Evolutionary conservation across 2,329 filamentous ascomycete genomes (phyloP), one percentile per base, ranked within the genome.

Genomic region (Penicillium frequentans): DNA sequence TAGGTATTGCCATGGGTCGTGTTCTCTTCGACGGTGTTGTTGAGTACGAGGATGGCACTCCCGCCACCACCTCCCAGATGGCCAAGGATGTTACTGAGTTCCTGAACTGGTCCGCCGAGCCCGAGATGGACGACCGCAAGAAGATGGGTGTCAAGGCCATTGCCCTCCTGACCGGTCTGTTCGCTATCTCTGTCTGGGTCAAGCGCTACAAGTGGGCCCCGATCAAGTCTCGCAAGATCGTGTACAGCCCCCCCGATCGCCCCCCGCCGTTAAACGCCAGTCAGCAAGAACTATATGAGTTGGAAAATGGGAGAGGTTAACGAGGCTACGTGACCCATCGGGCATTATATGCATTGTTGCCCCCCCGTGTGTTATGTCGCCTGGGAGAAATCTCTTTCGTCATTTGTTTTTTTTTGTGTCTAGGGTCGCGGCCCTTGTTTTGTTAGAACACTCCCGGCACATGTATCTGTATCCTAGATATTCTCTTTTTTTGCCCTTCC

Each of bases 121-220:
- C 95, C 49, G 95, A 99, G 84, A 96, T 97, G 92, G 95, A 99
- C 74, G 89, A 97, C 76, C 90, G 95, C 75, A 99, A 99, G 90
- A 95, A 92, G 84, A 99, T 98, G 95, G 95, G 95, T 72, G 87
- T 96, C 86, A 98, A 99, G 88, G 90, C 96, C 54, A 78, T 99
- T 69, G 87, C 90, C 66, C 86, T 96, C 66, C 86, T 87, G 54
- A 84, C 89, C 60, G 86, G 88, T 61, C 83, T 99, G 63, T 90
- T 91, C 74, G 91, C 91, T 56, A 72, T 98, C 71, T 96, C 90
- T 77, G 86, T 99, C 70, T 99, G 93, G 92, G 89, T 98, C 66
- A 99, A 99, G 90, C 88, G 93, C 82, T 99, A 99, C 88, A 99
- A 98, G 87, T 99, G 95, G 95, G 85, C 92, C 59, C 88, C 90